These are phyloP conservation scores for Alternaria triticimaculans DNA, from an alignment of 2,329 filamentous ascomycete genomes.

Conservation along the genomic window DNA sequence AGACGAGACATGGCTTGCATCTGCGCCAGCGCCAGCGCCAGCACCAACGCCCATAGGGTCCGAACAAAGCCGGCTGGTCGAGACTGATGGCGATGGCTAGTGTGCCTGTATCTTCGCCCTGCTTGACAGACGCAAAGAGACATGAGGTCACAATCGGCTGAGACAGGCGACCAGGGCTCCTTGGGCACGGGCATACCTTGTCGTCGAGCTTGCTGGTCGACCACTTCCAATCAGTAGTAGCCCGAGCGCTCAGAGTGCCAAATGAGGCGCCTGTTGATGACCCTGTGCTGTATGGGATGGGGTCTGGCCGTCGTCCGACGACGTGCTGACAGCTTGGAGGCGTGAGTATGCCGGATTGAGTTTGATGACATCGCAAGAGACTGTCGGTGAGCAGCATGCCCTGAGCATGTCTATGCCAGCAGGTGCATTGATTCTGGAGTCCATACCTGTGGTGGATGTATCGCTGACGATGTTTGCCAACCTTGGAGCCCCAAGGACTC, in stretches of 20 bases:
- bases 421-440: not conserved
- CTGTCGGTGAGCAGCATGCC: not conserved
- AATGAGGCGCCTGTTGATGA: not conserved
- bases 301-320: not conserved
- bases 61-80: not conserved
- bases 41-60: not conserved
- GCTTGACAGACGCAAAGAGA: not conserved
- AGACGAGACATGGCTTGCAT: not conserved
- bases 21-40: not conserved
- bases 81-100: not conserved
- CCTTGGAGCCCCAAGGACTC: not conserved
- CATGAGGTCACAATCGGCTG: not conserved
- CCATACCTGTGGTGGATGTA: not conserved
- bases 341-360: too few species aligned
- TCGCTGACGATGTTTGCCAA: not conserved
- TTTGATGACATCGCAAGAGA: not conserved
- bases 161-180: not conserved
- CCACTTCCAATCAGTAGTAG: not conserved
- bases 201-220: not conserved
- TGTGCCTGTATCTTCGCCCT: not conserved
- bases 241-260: not conserved
- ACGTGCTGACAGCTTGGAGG: not conserved
- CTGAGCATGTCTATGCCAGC: not conserved
- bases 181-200: too few species aligned
- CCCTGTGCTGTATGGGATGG: not conserved